Evolutionary conservation across 1,139 yeast species (phyloP).

Genomic region (Suhomyces ambrosiae): DNA sequence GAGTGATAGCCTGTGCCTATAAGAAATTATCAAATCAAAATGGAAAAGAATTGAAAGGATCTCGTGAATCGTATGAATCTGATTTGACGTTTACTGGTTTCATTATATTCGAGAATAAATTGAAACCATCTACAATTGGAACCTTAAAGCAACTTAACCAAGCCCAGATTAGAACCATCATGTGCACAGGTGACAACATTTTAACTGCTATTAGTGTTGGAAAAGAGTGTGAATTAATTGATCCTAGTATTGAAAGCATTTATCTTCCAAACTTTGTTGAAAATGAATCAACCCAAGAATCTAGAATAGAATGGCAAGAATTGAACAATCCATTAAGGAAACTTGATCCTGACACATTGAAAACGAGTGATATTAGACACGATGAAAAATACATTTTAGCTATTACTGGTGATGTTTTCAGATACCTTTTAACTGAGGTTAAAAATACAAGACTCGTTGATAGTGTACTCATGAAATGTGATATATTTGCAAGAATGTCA

Average conservation of each 20-base stretch:
- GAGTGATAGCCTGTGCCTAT: conserved; percentile 94
- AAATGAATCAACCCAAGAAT: conserved; percentile 28
- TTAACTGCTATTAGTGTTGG: conserved; percentile 94
- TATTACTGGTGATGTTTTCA: conserved; percentile 88
- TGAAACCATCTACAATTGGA: conserved; percentile 66
- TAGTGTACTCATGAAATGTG: conserved; percentile 68
- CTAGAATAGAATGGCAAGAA: conserved; percentile 62
- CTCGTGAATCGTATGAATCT: conserved; percentile 66
- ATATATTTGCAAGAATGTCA: conserved; percentile 94
- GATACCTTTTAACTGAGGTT: conserved; percentile 64
- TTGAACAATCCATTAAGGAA: conserved; percentile 54
- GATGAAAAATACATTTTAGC: conserved; percentile 65
- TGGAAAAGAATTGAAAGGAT: conserved; percentile 17
- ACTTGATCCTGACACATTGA: conserved; percentile 65
- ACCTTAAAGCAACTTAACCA: conserved; percentile 60
- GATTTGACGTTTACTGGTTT: conserved; percentile 80
- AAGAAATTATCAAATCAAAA: conserved; percentile 42
- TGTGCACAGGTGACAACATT: conserved; percentile 98
- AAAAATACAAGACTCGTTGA: conserved; percentile 47
- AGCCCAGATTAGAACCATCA: conserved; percentile 79
- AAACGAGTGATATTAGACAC: conserved; percentile 43
- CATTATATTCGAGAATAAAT: conserved; percentile 86
- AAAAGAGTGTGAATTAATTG: conserved; percentile 72
- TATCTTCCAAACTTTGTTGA: conserved; percentile 67
- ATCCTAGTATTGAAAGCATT: conserved; percentile 45